A percentile compares a stretch with the other conserved stretches of the same genome.
Conservation (phyloP, 1,139 yeast species). For the Candida sanyaensis region DNA sequence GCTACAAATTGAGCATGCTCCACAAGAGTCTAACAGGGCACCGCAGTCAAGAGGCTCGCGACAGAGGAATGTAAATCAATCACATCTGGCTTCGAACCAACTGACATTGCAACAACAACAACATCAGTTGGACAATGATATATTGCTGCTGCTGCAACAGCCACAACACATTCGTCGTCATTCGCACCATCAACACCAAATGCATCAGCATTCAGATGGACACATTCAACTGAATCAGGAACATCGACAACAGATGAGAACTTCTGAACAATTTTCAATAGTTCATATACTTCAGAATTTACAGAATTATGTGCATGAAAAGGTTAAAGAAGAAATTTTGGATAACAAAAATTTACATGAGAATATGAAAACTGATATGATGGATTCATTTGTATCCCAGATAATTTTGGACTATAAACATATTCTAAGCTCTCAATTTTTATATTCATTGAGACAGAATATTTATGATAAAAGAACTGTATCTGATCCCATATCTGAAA, state of each 20-base stretch:
- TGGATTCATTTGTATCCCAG: conserved; percentile 27
- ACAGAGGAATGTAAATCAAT: background rate
- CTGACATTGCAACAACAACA: background rate
- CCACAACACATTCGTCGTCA: background rate
- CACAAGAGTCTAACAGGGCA: background rate
- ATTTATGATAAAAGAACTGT: conserved; percentile 7
- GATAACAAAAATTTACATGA: conserved; percentile 17
- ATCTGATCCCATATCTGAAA: background rate
- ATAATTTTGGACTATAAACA: conserved; percentile 25
- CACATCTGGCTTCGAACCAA: background rate
- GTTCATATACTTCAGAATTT: conserved; percentile 12
- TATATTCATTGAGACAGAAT: conserved; percentile 12
- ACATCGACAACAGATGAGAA: background rate
- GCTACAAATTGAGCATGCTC: background rate
- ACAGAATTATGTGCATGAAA: conserved; percentile 20
- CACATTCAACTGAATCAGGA: background rate
- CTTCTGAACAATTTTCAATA: background rate
- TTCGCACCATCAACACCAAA: background rate
- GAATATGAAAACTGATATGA: conserved; percentile 18
- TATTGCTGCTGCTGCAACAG: background rate
- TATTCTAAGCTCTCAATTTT: conserved; percentile 12
- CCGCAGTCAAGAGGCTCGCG: background rate
- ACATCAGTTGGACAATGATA: background rate
- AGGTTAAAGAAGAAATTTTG: conserved; percentile 16
- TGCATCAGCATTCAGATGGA: background rate